These are phyloP conservation scores for Xylaria sp. DNA, from an alignment of 2,329 filamentous ascomycete species.

Conservation along the genomic window DNA sequence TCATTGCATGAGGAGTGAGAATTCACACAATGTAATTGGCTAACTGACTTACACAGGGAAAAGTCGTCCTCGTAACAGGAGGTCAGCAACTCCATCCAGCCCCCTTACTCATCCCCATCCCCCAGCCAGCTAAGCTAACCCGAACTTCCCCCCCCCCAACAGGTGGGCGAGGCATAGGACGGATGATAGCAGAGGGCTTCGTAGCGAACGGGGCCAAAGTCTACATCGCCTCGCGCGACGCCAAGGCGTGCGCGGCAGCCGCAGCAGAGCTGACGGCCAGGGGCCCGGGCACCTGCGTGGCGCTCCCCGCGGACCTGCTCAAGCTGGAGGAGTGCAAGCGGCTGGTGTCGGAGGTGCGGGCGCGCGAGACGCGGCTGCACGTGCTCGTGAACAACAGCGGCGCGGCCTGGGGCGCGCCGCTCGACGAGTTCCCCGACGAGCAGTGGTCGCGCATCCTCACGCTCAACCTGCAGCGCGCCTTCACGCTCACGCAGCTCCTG, in stretches of 20 bases:
- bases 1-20: neutral
- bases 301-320: conserved; percentile 73
- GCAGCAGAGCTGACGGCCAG: conserved; percentile 66
- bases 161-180: conserved; percentile 70
- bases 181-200: conserved; percentile 74
- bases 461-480: conserved; percentile 75
- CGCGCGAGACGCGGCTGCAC: conserved; percentile 64
- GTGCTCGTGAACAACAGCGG: conserved; percentile 74
- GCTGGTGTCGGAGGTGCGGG: conserved; percentile 62
- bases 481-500: conserved; percentile 71
- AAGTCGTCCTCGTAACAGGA: conserved; percentile 68
- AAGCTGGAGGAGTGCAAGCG: conserved; percentile 64
- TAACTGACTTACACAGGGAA: conserved; percentile 54
- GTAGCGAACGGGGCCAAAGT: conserved; percentile 71
- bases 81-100: conserved; percentile 47
- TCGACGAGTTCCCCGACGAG: conserved; percentile 67
- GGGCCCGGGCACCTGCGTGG: conserved; percentile 62
- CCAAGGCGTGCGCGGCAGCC: conserved; percentile 64
- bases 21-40: neutral
- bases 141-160: conserved; percentile 24
- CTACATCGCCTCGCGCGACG: conserved; percentile 73
- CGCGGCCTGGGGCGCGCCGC: conserved; percentile 70
- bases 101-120: neutral
- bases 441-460: conserved; percentile 70
- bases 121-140: conserved; percentile 15